A percentile compares a stretch with the other conserved stretches of the same genome.
These are phyloP conservation scores for Anthracocystis setariae DNA, from an alignment of 1,284 basidiomycete species.

Conservation along the genomic window DNA sequence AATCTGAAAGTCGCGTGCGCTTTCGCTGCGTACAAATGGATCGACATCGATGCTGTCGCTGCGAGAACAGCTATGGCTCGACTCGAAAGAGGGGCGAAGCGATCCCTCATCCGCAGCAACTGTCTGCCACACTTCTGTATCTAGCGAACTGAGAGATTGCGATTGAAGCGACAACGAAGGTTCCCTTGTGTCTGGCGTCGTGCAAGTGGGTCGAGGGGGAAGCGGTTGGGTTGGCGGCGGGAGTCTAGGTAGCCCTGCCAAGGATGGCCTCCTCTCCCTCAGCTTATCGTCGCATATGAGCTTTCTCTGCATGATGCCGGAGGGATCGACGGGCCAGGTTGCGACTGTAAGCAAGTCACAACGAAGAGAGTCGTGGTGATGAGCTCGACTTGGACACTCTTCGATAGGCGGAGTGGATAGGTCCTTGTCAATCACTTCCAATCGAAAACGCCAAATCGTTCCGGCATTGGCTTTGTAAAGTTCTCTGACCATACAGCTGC, in stretches of 20 bases:
- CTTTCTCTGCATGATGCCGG: too few species aligned
- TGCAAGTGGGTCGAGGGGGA: constrained; percentile 11
- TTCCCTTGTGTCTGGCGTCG: not conserved
- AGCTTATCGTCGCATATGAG: too few species aligned
- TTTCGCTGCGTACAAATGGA: constrained; percentile 1
- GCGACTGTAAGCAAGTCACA: too few species aligned
- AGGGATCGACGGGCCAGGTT: too few species aligned
- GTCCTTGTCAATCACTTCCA: too few species aligned
- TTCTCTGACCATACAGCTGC: too few species aligned
- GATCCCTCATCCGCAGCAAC: constrained; percentile 4
- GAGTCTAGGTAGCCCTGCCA: not conserved
- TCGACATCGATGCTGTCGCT: constrained; percentile 28
- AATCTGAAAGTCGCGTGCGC: not conserved
- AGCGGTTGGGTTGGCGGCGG: not conserved
- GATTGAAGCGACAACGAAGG: not conserved
- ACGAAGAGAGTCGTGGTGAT: too few species aligned
- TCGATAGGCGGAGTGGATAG: too few species aligned
- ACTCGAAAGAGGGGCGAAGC: not conserved
- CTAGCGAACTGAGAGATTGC: not conserved
- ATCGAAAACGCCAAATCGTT: too few species aligned
- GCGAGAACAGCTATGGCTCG: constrained; percentile 3
- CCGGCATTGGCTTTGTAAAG: too few species aligned
- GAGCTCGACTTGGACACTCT: too few species aligned
- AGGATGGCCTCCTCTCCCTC: not conserved
- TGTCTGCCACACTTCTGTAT: too few species aligned